Conservation (phyloP, 2,329 filamentous ascomycete genomes). For the Tolypocladium paradoxum region DNA sequence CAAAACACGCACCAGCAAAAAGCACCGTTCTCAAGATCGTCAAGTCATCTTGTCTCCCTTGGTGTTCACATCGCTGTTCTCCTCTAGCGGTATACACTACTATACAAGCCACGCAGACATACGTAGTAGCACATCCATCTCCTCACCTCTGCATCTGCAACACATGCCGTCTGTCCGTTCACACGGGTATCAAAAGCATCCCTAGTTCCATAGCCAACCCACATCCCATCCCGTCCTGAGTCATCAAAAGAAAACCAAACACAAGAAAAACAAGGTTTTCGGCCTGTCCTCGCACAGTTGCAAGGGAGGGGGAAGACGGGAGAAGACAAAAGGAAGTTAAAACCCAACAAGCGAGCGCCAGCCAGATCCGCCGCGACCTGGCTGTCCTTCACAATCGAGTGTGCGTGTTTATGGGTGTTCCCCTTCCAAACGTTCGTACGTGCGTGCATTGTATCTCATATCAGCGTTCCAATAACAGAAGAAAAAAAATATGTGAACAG, state of each 20-base stretch:
- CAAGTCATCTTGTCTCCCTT: neutral
- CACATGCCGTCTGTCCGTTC: neutral
- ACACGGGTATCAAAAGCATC: neutral
- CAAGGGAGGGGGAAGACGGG: neutral
- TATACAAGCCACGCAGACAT: neutral
- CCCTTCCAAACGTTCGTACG: neutral
- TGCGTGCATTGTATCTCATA: conserved; percentile 3
- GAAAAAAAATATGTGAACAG: neutral
- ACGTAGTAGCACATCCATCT: neutral
- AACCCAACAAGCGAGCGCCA: neutral
- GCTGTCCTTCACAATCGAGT: neutral
- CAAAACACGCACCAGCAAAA: neutral
- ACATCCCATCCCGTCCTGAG: neutral
- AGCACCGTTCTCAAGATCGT: too few relatives aligned
- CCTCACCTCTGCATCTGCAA: neutral
- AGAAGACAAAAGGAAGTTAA: neutral
- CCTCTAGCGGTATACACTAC: neutral
- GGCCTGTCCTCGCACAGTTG: neutral
- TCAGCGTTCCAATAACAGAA: conserved; percentile 3
- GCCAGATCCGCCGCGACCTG: neutral
- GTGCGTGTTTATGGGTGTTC: neutral
- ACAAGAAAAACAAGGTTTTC: neutral
- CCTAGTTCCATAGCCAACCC: neutral
- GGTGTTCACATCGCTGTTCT: neutral
- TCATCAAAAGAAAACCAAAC: neutral